Evolutionary conservation across 495 filamentous ascomycete genomes (phyloP), one percentile per base, ranked within the genome.

Genomic region (Glonium stellatum): DNA sequence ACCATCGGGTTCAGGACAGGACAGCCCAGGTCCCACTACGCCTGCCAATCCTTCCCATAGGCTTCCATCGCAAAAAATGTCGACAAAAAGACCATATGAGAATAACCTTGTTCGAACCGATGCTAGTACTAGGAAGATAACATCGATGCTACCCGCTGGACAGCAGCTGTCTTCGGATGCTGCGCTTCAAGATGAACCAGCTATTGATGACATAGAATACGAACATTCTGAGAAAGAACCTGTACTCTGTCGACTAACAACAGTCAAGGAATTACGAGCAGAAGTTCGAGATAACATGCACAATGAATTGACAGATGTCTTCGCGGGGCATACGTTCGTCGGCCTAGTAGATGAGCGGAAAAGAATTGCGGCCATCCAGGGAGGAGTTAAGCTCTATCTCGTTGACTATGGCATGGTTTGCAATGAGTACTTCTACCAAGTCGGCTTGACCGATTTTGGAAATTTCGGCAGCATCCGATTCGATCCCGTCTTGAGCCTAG

Each of bases 361-460:
- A 41, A 89, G 95, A 22, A 83, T 99, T 22, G 91, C 84, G 41
- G 91, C 93, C 35, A 88, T 99, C 36, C 95, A 99, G 77, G 83
- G 87, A 23, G 93, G 95, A 18, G 88, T 97, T 1, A 95, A 92
- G 69, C 80, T 99, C 49, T 96, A 86, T 72, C 84, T 97, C 18
- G 82, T 99, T 58, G 95, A 99, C 75, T 99, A 97, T 70, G 93
- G 90, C 15, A 84, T 90, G 67, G 77, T 90, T 13, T 87, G 84
- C 72, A 86, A 83, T 58, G 95, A 97, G 68, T 92, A 92, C 74
- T 96, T 99, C 75, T 97, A 99, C 75, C 95, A 99, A 73, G 76
- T 97, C 48, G 95, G 92, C 1, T 81, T 99, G 46, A 96, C 93
- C 0, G 90, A 97, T 69, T 99, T 97, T 72, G 90, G 87, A 1